Percentiles rank a stretch among this genome's conserved stretches.
Conservation (phyloP, 2,329 filamentous ascomycete genomes). For the Sporothrix humicola region DNA sequence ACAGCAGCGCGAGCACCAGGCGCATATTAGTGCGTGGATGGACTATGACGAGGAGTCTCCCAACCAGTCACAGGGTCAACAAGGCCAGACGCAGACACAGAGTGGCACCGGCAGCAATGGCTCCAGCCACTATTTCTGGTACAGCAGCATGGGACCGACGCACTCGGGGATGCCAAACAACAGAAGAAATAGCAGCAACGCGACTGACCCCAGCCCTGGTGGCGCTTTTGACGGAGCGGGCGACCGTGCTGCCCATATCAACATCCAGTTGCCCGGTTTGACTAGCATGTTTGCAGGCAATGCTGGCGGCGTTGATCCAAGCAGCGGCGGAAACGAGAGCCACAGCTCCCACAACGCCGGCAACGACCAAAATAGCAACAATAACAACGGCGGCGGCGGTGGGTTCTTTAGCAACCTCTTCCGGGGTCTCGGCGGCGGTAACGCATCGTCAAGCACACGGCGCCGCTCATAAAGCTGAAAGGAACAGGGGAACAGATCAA, state of each 20-base stretch:
- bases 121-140: slow-evolving; percentile 21
- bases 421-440: neutral
- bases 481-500: neutral
- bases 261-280: slow-evolving; percentile 3
- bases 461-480: slow-evolving; percentile 22
- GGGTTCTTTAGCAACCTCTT: slow-evolving; percentile 7
- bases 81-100: neutral
- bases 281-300: neutral
- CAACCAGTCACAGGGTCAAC: neutral
- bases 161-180: slow-evolving; percentile 2
- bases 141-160: slow-evolving; percentile 18
- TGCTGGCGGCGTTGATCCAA: neutral
- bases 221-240: neutral
- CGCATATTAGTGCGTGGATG: slow-evolving; percentile 27
- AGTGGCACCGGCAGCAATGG: slow-evolving; percentile 20
- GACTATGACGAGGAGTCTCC: neutral
- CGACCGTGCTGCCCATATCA: slow-evolving; percentile 4
- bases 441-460: slow-evolving; percentile 21
- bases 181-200: neutral
- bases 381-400: slow-evolving; percentile 18
- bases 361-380: neutral
- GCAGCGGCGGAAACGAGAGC: slow-evolving; percentile 2
- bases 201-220: neutral
- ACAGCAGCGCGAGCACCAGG: slow-evolving; percentile 10
- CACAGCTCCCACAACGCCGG: neutral